Evolutionary conservation across 2,329 filamentous ascomycete species (phyloP), one percentile per base, ranked within the genome.

Genomic region (Colletotrichum somersetense): DNA sequence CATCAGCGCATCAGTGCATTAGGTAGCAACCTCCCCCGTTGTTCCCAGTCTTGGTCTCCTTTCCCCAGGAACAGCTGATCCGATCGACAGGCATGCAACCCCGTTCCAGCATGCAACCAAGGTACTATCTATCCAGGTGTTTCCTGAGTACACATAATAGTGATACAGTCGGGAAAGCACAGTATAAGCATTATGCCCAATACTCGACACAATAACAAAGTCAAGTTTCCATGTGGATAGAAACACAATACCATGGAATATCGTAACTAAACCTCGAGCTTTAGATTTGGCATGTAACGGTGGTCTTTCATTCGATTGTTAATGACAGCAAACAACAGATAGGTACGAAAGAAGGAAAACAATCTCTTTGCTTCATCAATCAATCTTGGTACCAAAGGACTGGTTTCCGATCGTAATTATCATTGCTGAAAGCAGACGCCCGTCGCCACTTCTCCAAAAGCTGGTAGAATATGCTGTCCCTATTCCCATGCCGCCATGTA

Each of bases 31-130:
- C 11, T 50, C 42, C 42, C 55, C 48, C 62, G 40, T 46, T 14
- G 16, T 66, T 50, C 23, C 48, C 26, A 42, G 20, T 46, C n/a
- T 14, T 53, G 23, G 30, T 40, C 23, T 14, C 26, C 16, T 38
- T 30, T 48, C 42, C 53, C 48, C 57, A 48, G 50, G 48, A 67
- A 65, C 64, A 42, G 26, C 30, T 58, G 20, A 26, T 56, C n/a
- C 16, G 57, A 57, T 48, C 42, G 64, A 64, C 50, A 62, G 44
- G 20, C 55, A 58, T 58, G 55, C n/a, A 18, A 12, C 52, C 52
- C 30, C 10, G 18, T 35, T n/a, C 52, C 52, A 55, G 18, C 30
- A 55, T 26, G 26, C 26, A 26, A 26, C 26, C 26, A 26, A 26
- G 26, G 26, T 26, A 26, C 26, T 26, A 26, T 26, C 26, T 26